Evolutionary conservation across 345 rosid species (phyloP), one percentile per base, ranked within the genome.

Genomic region (Aegle marmelos): DNA sequence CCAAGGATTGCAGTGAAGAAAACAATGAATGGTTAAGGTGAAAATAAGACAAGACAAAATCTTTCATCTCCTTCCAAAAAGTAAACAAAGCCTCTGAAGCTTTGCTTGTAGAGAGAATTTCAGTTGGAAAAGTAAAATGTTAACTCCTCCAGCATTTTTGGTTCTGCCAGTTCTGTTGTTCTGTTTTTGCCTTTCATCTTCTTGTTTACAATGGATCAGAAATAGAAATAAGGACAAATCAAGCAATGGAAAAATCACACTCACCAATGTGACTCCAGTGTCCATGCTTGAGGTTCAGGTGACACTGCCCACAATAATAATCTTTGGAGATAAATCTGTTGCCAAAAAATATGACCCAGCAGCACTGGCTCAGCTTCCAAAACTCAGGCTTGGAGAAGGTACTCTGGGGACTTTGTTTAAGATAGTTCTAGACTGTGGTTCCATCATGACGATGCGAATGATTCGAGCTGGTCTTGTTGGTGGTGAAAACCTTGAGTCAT

Each of bases 321-420:
- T 85, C 24, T 82, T 72, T 58, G 80, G 80, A 59, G 80, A 75
- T n/a, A 56, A 45, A 57, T 53, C 14, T 30, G 37, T 54, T 54
- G 76, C 62, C 48, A 68, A 39, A 14, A 80, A 54, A n/a, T 78
- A 6, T 75, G 83, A 78, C 74, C 78, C 75, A 7, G 37, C 74
- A 45, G 83, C 75, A 17, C 56, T 85, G 28, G 76, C 82, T 80
- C 79, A 75, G 31, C 69, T 82, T 36, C 76, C 82, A 3, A 82
- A 82, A 76, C 70, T 60, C 5, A 67, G 81, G 82, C 80, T 85
- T 1, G 88, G 88, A 48, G 85, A 85, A 72, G 88, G 85, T 17
- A 82, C 77, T 22, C 2, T 80, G 27, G 88, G 83, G 68, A 75
- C 83, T 11, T 76, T 85, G 74, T 82, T 80, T 57, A 82, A 82